Percentiles rank a stretch among this genome's conserved stretches.
phyloP scores from a whole-genome alignment of 768 basidiomycete species.

The Mycena chlorophos region DNA sequence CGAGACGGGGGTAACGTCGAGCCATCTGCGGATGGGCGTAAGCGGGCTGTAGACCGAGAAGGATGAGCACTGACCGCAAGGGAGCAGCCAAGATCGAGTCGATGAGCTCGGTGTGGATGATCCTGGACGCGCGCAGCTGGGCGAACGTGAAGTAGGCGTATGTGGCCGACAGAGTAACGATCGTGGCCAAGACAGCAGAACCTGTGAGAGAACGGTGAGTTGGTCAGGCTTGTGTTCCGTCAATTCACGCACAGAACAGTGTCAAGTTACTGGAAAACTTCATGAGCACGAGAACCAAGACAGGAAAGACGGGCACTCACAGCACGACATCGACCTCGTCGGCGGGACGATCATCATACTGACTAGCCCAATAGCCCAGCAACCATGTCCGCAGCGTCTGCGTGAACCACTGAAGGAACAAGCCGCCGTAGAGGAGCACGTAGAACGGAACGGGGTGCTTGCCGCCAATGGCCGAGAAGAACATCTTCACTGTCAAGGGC shows the following conservation, averaged over 20 bases:
- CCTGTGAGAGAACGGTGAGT: neutral
- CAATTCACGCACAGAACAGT: constrained; percentile 1
- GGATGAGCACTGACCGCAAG: constrained; percentile 32
- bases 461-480: constrained; percentile 19
- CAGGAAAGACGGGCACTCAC: constrained; percentile 3
- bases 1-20: constrained; percentile 21
- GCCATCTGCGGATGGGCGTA: constrained; percentile 27
- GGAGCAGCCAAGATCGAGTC: constrained; percentile 45
- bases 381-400: constrained; percentile 20
- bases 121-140: constrained; percentile 39
- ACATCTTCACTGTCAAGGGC: constrained; percentile 34
- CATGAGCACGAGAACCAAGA: neutral
- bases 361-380: constrained; percentile 26
- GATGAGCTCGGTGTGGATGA: constrained; percentile 41
- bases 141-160: constrained; percentile 36
- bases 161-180: constrained; percentile 26
- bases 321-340: constrained; percentile 14
- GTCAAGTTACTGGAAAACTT: constrained; percentile 3
- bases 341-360: constrained; percentile 13
- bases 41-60: neutral
- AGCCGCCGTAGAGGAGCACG: constrained; percentile 15
- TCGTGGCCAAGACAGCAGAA: constrained; percentile 27
- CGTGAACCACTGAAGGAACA: constrained; percentile 14
- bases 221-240: neutral
- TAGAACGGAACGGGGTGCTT: constrained; percentile 23